A percentile compares a stretch with the other conserved stretches of the same genome.
phyloP scores from a whole-genome alignment of 352 stramenopile genomes.

The Globisporangium mamillatum region DNA sequence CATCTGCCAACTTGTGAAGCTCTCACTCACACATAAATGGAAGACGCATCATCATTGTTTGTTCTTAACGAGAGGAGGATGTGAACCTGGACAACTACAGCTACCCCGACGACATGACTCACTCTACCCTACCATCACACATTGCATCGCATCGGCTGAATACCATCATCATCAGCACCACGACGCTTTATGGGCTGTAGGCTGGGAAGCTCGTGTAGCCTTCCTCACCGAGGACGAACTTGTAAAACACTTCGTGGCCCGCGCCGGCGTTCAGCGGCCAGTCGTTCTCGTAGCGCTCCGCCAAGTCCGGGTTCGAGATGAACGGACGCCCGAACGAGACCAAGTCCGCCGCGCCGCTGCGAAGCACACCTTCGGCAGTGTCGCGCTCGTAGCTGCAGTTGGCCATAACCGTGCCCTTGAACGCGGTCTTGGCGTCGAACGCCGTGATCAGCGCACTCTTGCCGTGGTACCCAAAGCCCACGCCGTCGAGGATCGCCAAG shows the following conservation, averaged over 20 bases:
- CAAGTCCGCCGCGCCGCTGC: constrained; percentile 15
- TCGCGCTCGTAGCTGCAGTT: constrained; percentile 22
- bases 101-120: too few species aligned
- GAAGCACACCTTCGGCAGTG: constrained; percentile 17
- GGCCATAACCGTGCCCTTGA: constrained; percentile 24
- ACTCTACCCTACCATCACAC: too few species aligned
- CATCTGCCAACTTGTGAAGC: too few species aligned
- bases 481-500: constrained; percentile 19
- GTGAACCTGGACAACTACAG: too few species aligned
- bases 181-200: background rate
- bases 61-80: too few species aligned
- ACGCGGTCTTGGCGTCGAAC: constrained; percentile 19
- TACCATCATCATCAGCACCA: background rate
- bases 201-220: constrained; percentile 7
- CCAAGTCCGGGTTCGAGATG: constrained; percentile 34
- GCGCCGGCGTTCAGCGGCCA: constrained; percentile 6
- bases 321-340: constrained; percentile 28
- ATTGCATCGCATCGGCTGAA: background rate
- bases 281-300: constrained; percentile 20
- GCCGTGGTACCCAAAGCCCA: constrained; percentile 15
- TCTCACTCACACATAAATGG: too few species aligned
- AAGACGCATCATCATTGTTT: too few species aligned
- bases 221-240: background rate
- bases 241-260: background rate
- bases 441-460: constrained; percentile 17